Evolutionary conservation across 441 rosid genomes (phyloP).

Genomic region (Hura crepitans): DNA sequence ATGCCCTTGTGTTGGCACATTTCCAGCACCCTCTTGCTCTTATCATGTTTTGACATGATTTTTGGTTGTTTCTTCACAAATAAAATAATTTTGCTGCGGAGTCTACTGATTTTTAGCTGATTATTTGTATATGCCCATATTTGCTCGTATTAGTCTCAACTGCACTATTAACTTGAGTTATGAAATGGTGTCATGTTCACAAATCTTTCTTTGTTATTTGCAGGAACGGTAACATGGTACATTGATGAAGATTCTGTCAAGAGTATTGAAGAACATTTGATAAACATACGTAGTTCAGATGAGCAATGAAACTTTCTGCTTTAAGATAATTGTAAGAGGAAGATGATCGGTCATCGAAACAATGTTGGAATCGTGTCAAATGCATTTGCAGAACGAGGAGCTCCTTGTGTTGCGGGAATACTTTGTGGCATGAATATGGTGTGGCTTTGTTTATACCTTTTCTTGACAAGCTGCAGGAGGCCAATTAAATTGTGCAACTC

Average conservation of each 20-base stretch:
- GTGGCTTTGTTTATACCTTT: not conserved
- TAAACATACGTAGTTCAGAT: conserved; percentile 42
- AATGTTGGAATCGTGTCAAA: not conserved
- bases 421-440: not conserved
- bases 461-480: conserved; percentile 3
- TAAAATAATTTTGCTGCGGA: not conserved
- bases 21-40: not conserved
- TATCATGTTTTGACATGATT: not conserved
- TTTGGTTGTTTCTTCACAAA: not conserved
- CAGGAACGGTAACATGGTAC: conserved; percentile 68
- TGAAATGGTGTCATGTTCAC: conserved; percentile 1
- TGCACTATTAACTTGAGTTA: conserved; percentile 9
- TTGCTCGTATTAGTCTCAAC: not conserved
- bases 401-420: not conserved
- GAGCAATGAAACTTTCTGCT: conserved; percentile 29
- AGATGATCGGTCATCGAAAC: conserved; percentile 1
- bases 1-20: not conserved
- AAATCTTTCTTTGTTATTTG: not conserved
- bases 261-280: conserved; percentile 50
- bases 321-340: conserved; percentile 9
- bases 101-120: not conserved
- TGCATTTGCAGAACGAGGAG: not conserved
- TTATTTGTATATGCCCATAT: not conserved
- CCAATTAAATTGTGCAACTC: not conserved
- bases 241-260: conserved; percentile 50